Conservation (phyloP, 768 basidiomycete genomes). For the Lactifluus echinatus region DNA sequence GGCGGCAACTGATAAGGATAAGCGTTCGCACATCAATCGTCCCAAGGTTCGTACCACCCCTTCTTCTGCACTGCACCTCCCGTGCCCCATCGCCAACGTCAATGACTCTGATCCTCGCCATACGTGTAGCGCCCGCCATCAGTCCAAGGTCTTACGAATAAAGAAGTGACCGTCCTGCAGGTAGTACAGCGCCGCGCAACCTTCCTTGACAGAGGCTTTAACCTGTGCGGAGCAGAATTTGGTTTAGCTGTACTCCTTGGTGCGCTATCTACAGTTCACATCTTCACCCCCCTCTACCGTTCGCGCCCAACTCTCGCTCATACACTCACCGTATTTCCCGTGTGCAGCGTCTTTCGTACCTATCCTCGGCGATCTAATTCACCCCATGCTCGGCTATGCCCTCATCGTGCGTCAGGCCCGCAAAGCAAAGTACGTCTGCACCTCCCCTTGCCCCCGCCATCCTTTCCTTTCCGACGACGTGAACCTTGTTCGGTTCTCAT, state of each 20-base stretch:
- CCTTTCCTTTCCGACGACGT: no score
- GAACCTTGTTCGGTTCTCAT: no score
- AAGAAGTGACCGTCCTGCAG: constrained; percentile 67
- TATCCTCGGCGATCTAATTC: constrained; percentile 56
- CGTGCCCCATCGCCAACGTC: background rate
- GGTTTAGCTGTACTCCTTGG: constrained; percentile 80
- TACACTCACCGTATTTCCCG: background rate
- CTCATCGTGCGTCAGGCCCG: constrained; percentile 71
- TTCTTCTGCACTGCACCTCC: no score
- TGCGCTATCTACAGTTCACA: constrained; percentile 20
- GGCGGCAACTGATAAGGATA: constrained; percentile 27
- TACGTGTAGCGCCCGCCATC: constrained; percentile 47
- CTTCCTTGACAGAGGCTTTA: constrained; percentile 83
- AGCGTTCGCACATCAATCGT: constrained; percentile 46
- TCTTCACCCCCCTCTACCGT: background rate
- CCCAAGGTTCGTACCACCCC: constrained; percentile 41
- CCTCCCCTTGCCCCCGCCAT: background rate
- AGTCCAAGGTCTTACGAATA: constrained; percentile 66
- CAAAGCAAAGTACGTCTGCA: constrained; percentile 50
- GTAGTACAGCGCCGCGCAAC: constrained; percentile 72
- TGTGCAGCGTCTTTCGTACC: constrained; percentile 50
- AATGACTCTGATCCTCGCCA: background rate
- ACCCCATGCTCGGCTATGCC: constrained; percentile 57
- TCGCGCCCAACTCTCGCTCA: background rate
- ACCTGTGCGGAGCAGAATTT: constrained; percentile 68